A percentile compares a stretch with the other conserved stretches of the same genome.
Evolutionary conservation across 1,139 yeast genomes (phyloP).

Genomic region (Yamadazyma diospyri): DNA sequence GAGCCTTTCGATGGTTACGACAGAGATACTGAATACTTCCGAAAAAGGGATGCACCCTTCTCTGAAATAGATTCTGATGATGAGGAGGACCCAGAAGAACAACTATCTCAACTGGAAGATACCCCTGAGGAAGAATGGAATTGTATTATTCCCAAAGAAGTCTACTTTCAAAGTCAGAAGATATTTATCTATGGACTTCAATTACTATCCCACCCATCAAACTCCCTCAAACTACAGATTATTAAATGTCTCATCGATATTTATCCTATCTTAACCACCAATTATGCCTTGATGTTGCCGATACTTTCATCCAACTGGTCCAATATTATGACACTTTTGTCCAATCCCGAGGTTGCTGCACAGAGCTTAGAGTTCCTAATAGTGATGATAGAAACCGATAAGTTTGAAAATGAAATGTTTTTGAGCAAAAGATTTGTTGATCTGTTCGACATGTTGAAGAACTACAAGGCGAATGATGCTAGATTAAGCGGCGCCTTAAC

Average conservation of each 20-base stretch:
- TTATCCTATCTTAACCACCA: constrained; percentile 63
- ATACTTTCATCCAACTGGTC: constrained; percentile 73
- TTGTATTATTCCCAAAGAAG: constrained; percentile 57
- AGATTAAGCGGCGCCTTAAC: constrained; percentile 15
- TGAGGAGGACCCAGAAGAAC: constrained; percentile 36
- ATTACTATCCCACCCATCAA: constrained; percentile 66
- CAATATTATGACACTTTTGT: constrained; percentile 13
- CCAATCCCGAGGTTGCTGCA: constrained; percentile 1
- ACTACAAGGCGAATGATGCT: constrained; percentile 4
- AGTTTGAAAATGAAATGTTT: constrained; percentile 24
- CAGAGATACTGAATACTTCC: constrained; percentile 31
- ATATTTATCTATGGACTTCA: constrained; percentile 69
- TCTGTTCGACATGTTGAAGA: constrained; percentile 19
- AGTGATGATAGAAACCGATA: constrained; percentile 28
- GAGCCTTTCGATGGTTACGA: constrained; percentile 32
- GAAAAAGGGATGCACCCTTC: constrained; percentile 34
- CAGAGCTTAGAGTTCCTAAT: constrained; percentile 17
- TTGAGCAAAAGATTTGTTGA: constrained; percentile 35
- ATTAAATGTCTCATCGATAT: constrained; percentile 47
- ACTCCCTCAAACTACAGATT: constrained; percentile 52
- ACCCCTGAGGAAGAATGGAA: constrained; percentile 44
- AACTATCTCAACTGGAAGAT: constrained; percentile 18
- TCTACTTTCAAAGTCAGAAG: constrained; percentile 56
- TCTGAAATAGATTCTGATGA: constrained; percentile 29
- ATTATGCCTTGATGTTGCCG: constrained; percentile 59